Conservation (phyloP, 1,284 basidiomycete species). For the Leccinum solheimii region DNA sequence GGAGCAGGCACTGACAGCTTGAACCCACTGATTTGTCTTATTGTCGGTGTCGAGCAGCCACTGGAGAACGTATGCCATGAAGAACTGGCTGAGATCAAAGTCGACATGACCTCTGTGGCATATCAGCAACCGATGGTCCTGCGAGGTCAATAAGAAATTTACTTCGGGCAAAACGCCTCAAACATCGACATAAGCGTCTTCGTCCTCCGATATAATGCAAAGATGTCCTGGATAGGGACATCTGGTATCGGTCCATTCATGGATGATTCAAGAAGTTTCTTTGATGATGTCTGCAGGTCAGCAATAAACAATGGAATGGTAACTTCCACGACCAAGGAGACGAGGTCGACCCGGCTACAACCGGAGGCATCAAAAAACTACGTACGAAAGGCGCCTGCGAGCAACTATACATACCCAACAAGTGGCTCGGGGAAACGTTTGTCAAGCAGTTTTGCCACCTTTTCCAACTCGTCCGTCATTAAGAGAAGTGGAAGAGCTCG, state of each 20-base stretch:
- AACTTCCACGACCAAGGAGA: constrained; percentile 74
- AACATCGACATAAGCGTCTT: constrained; percentile 78
- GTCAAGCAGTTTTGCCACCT: constrained; percentile 77
- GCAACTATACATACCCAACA: constrained; percentile 57
- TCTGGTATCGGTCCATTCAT: constrained; percentile 78
- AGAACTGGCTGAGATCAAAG: constrained; percentile 76
- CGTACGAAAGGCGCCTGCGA: neutral
- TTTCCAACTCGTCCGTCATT: constrained; percentile 90
- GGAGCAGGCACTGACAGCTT: constrained; percentile 60
- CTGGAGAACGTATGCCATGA: constrained; percentile 85
- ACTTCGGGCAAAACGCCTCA: constrained; percentile 79
- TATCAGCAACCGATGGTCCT: constrained; percentile 11
- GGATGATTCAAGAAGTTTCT: constrained; percentile 72
- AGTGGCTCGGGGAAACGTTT: constrained; percentile 84
- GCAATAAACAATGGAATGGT: constrained; percentile 73
- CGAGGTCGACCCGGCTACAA: constrained; percentile 72
- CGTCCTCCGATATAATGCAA: constrained; percentile 78
- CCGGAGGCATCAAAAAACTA: constrained; percentile 12
- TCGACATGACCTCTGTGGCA: constrained; percentile 46
- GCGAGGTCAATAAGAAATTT: constrained; percentile 29
- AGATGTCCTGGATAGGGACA: constrained; percentile 86
- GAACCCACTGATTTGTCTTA: constrained; percentile 94
- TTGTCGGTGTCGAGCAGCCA: constrained; percentile 91
- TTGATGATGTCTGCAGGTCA: constrained; percentile 74
- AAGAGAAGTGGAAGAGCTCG: constrained; percentile 76